Base-by-base conservation (phyloP, 352 stramenopile genomes). In the Phytophthora crassamura region DNA sequence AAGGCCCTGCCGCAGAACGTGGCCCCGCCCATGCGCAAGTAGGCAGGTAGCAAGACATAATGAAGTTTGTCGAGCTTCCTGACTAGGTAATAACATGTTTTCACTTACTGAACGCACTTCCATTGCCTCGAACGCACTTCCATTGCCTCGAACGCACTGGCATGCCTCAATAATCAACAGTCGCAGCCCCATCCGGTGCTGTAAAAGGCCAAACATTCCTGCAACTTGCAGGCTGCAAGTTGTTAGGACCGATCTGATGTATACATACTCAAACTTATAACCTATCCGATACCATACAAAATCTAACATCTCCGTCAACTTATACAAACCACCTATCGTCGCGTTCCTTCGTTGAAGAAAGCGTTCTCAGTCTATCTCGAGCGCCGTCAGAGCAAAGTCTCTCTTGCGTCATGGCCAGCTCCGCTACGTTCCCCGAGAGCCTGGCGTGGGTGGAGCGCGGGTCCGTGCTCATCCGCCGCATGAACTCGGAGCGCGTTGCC, bases 1-100 rank as follows among this genome's bases (percentile, higher is more conserved):
- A 96, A 96, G 69, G 88, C 88, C 7, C 62, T 96, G 39, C 88
- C 88, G 43, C 88, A 96, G 78, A 93, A 94, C 67, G 68, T 94
- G 40, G 86, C 86, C 12, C 86, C 87, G 20, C 81, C 86, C 47
- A 65, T 77, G 49, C 87, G 87, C 77, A 94, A 94, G 81, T 95
- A 93, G 53, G 34, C 46, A 48, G 42, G 32, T 42, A 35, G 49
- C 20, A 38, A 43, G 22, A 14, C 39, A 43, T 40, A 52, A 64
- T 43, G 35, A 58, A 40, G 32, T 25, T 50, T 32, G 40, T 53
- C 5, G n/a, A 47, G 52, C 32, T 59, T 56, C 20, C 33, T 62
- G 52, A 56, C 34, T 46, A 51, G 22, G 43, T 56, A 51, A 66
- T 65, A 61, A 65, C 36, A 43, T 59, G 14, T 56, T 60, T 47